Percentiles rank a stretch among this genome's conserved stretches.
These are phyloP conservation scores for Rutstroemia sp. DNA, from an alignment of 2,329 filamentous ascomycete species.

Conservation along the genomic window DNA sequence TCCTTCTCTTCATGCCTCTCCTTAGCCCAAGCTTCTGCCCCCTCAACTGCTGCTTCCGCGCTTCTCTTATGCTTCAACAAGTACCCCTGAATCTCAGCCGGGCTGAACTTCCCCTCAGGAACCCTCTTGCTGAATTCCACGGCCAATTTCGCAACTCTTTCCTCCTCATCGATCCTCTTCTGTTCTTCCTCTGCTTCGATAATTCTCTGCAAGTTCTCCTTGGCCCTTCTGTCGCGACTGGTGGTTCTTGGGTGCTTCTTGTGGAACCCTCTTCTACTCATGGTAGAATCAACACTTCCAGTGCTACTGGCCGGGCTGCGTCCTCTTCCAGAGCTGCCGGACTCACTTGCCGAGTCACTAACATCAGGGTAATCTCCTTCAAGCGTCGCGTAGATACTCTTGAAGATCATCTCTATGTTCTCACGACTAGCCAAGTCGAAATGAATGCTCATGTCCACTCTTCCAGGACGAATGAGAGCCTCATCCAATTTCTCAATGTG, in stretches of 20 bases:
- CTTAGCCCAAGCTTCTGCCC: constrained; percentile 47
- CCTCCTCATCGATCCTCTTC: constrained; percentile 14
- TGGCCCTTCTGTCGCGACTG: neutral
- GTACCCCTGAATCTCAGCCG: constrained; percentile 60
- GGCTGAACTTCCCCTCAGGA: constrained; percentile 44
- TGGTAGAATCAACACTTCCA: constrained; percentile 9
- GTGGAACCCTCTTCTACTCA: neutral
- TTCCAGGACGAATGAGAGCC: constrained; percentile 53
- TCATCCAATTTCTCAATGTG: constrained; percentile 53
- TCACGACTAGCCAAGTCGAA: constrained; percentile 35
- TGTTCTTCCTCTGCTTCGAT: constrained; percentile 8
- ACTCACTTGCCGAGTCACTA: neutral
- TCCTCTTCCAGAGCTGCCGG: constrained; percentile 38
- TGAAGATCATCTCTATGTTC: constrained; percentile 27
- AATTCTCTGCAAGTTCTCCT: neutral
- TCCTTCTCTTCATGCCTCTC: constrained; percentile 42
- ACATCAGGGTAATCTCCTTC: constrained; percentile 21
- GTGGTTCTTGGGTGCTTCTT: constrained; percentile 25
- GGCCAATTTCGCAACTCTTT: constrained; percentile 35
- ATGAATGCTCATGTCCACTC: constrained; percentile 52
- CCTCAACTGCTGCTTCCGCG: constrained; percentile 45
- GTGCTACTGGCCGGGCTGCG: constrained; percentile 24
- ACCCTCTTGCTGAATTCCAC: constrained; percentile 44
- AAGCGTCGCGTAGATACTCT: constrained; percentile 32
- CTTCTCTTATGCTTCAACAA: constrained; percentile 54